These are phyloP conservation scores for Starmerella lactis-condensi DNA, from an alignment of 805 yeast genomes.

Conservation along the genomic window DNA sequence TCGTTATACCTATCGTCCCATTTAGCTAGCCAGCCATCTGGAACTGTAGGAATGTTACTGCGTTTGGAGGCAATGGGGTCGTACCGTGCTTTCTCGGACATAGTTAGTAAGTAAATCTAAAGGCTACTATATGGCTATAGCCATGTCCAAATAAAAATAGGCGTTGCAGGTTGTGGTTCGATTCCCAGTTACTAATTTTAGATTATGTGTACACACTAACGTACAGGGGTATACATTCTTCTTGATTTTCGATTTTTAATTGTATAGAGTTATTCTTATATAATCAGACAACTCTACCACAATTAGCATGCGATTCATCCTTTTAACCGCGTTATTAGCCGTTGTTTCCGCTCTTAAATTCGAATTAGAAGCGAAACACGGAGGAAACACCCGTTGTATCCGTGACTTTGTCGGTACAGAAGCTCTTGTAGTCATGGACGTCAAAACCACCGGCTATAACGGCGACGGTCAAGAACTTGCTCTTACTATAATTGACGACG, in stretches of 20 bases:
- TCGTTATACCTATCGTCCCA: conserved; percentile 30
- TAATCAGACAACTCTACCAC: conserved; percentile 4
- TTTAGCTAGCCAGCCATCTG: conserved; percentile 25
- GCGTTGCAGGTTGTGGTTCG: too few species aligned
- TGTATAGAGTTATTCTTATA: too few species aligned
- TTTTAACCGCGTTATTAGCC: conserved; percentile 9
- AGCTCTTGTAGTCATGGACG: conserved; percentile 70
- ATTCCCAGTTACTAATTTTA: too few species aligned
- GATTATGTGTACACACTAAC: too few species aligned
- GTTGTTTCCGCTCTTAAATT: conserved; percentile 19
- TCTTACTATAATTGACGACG: conserved; percentile 43
- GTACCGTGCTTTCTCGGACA: too few species aligned
- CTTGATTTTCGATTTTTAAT: too few species aligned
- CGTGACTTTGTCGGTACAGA: conserved; percentile 80
- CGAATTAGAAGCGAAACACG: conserved; percentile 19
- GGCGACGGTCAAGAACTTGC: conserved; percentile 80
- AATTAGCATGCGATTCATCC: conserved; percentile 6
- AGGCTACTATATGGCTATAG: too few species aligned
- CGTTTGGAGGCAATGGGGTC: too few species aligned
- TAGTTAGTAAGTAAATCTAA: too few species aligned
- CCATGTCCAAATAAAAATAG: too few species aligned
- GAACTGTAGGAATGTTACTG: conserved; percentile 17
- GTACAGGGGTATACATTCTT: too few species aligned
- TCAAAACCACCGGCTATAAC: conserved; percentile 49
- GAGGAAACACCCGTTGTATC: conserved; percentile 48